Evolutionary conservation across 140 eudicot genomes (phyloP).

Genomic region (Senecio squalidus): DNA sequence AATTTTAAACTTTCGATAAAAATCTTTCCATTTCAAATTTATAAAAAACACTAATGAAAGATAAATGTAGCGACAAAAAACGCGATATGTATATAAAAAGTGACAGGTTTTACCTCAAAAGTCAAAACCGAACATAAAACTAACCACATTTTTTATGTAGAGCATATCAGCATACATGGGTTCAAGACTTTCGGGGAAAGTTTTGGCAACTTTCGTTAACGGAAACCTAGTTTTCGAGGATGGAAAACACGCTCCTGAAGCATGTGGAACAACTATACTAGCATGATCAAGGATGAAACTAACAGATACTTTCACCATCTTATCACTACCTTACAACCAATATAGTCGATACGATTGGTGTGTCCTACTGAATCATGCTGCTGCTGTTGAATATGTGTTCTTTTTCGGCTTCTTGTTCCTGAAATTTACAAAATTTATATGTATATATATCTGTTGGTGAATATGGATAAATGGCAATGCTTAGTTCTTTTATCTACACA

Average conservation of each 20-base stretch:
- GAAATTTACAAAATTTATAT: slow-evolving; percentile 6
- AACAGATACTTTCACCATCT: neutral
- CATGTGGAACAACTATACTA: slow-evolving; percentile 75
- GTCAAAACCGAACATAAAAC: neutral
- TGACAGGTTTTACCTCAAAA: slow-evolving; percentile 9
- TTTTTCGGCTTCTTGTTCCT: neutral
- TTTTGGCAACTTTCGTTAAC: slow-evolving; percentile 70
- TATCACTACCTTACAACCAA: neutral
- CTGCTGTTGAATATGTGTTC: neutral
- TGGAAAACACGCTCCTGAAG: slow-evolving; percentile 70
- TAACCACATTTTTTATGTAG: slow-evolving; percentile 34
- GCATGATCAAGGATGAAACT: slow-evolving; percentile 37
- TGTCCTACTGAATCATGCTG: neutral
- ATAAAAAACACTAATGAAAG: neutral
- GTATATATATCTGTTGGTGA: slow-evolving; percentile 8
- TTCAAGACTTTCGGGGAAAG: slow-evolving; percentile 68
- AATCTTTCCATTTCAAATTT: neutral
- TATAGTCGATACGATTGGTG: neutral
- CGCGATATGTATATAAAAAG: neutral
- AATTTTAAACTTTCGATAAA: neutral
- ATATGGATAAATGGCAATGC: neutral
- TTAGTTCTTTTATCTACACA: neutral
- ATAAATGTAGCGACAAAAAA: neutral
- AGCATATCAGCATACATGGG: slow-evolving; percentile 95
- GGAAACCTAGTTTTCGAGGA: slow-evolving; percentile 74